Base-by-base conservation (phyloP, 2,329 filamentous ascomycete genomes). In the Alternaria metachromatica region DNA sequence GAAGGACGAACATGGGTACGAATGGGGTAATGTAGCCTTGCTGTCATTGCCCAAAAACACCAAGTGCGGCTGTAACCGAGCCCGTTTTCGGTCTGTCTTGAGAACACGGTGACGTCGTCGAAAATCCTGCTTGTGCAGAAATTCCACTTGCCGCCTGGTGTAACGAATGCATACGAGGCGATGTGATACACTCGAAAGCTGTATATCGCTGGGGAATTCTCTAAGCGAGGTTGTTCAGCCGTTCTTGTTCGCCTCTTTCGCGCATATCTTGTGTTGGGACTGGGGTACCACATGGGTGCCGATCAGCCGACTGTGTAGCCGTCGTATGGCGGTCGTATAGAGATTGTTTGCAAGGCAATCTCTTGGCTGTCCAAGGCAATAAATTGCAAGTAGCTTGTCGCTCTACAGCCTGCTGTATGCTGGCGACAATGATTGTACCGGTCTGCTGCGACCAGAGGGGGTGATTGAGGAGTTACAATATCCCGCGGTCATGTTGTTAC, bases 71-170 rank as follows among this genome's bases (percentile, higher is more conserved):
- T 49, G 30, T 28, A n/a, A 10, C 26, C 18, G 55, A 45, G n/a
- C 6, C 55, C 26, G n/a, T 53, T 43, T 60, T 53, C 20, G 55
- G 48, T n/a, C 30, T 28, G 30, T 55, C 28, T 49, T 49, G 49
- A 59, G 30, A 49, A 50, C 49, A 54, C 18, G 15, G 43, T 59
- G 60, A 62, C 60, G 55, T 59, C 28, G n/a, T 15, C 26, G 20
- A 41, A 53, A 37, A 58, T 51, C 20, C 28, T 58, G 55, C 60
- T 41, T 48, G 54, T 46, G 54, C 54, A 56, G 18, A 56, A 33
- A 18, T 25, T 23, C 44, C 23, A 23, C 18, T 20, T 48, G 43
- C 43, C 43, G 25, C 26, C 20, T 56, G 4, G 6, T 37, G 28
- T 23, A 51, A 37, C 15, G 13, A 37, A 23, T 21, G 33, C 12